Evolutionary conservation across 805 yeast species (phyloP).

Genomic region (Blastobotrys peoriensis): DNA sequence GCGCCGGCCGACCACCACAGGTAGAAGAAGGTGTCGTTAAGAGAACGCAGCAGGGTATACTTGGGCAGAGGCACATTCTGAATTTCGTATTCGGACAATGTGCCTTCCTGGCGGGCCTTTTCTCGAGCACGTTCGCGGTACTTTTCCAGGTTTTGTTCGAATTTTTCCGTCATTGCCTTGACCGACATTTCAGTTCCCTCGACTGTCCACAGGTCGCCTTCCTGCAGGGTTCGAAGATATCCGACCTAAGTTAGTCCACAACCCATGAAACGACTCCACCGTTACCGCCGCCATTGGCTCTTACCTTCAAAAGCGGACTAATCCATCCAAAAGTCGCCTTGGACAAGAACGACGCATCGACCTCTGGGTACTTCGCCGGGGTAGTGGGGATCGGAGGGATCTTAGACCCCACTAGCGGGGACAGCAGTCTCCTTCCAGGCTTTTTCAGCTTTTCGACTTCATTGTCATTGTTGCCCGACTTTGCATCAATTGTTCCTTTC

Average conservation of each 20-base stretch:
- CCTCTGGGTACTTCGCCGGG: constrained; percentile 19
- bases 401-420: constrained; percentile 18
- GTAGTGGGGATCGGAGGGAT: constrained; percentile 22
- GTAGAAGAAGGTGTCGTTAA: constrained; percentile 32
- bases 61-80: constrained; percentile 17
- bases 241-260: constrained; percentile 36
- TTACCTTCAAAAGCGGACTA: constrained; percentile 20
- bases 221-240: constrained; percentile 54
- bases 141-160: constrained; percentile 28
- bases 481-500: no score
- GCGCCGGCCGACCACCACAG: constrained; percentile 33
- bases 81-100: constrained; percentile 41
- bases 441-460: not conserved
- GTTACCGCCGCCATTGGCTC: constrained; percentile 9
- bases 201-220: constrained; percentile 47
- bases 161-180: constrained; percentile 32
- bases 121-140: constrained; percentile 24
- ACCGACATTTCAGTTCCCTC: constrained; percentile 33
- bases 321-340: constrained; percentile 20
- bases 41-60: constrained; percentile 26
- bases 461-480: not conserved
- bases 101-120: constrained; percentile 23
- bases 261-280: not conserved
- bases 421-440: constrained; percentile 11
- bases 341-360: constrained; percentile 11